phyloP scores from a whole-genome alignment of 1,139 yeast species.

The Protomyces inouyei region DNA sequence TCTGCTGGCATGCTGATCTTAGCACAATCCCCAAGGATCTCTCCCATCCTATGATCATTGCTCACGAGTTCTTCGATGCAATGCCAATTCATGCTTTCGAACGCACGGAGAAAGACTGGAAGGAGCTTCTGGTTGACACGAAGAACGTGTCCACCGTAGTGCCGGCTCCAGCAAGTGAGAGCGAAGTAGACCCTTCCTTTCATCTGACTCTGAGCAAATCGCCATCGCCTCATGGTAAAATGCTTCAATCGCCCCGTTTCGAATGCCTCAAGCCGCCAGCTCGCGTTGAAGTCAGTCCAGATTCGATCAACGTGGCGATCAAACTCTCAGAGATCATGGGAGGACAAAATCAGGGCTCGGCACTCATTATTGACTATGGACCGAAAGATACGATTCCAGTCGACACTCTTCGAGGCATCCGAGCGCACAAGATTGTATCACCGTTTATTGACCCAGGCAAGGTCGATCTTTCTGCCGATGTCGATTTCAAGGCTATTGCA shows the following conservation, averaged over 20 bases:
- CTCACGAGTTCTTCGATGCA: slow-evolving; percentile 87
- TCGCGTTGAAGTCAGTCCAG: slow-evolving; percentile 70
- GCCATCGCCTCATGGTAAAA: slow-evolving; percentile 59
- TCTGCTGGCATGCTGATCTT: slow-evolving; percentile 70
- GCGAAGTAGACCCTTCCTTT: slow-evolving; percentile 46
- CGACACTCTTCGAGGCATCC: slow-evolving; percentile 68
- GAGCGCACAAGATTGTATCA: slow-evolving; percentile 67
- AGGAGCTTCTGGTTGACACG: slow-evolving; percentile 67
- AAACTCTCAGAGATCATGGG: slow-evolving; percentile 39
- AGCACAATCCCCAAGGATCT: slow-evolving; percentile 45
- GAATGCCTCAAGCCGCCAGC: slow-evolving; percentile 53
- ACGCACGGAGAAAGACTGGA: slow-evolving; percentile 62
- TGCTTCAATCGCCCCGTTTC: slow-evolving; percentile 52
- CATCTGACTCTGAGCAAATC: slow-evolving; percentile 56
- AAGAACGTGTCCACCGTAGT: slow-evolving; percentile 28
- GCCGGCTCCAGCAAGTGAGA: slow-evolving; percentile 27
- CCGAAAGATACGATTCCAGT: slow-evolving; percentile 57
- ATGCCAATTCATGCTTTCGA: slow-evolving; percentile 70
- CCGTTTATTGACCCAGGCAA: slow-evolving; percentile 73
- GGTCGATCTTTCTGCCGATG: slow-evolving; percentile 79
- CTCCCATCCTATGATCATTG: slow-evolving; percentile 58
- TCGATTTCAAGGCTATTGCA: slow-evolving; percentile 62
- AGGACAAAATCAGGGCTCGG: slow-evolving; percentile 59
- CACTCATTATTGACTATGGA: slow-evolving; percentile 75
- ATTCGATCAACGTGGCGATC: slow-evolving; percentile 51